These are phyloP conservation scores for Hyphodiscus sp. DNA, from an alignment of 2,329 filamentous ascomycete species.

Conservation along the genomic window DNA sequence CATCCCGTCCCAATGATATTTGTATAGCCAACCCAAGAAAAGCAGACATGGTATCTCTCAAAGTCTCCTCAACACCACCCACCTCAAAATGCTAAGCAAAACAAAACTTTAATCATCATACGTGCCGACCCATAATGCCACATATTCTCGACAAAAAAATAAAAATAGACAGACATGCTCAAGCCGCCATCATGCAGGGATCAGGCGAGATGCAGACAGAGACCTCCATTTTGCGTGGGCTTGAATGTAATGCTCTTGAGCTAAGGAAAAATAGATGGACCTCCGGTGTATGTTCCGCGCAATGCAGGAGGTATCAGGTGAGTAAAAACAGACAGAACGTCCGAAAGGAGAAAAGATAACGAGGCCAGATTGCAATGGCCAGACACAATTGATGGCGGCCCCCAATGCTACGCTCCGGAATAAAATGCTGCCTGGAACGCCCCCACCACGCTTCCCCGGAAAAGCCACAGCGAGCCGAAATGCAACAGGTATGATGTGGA, in stretches of 20 bases:
- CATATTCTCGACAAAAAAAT: not conserved
- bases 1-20: not conserved
- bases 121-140: not conserved
- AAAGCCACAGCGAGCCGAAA: not conserved
- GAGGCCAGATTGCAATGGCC: not conserved
- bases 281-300: not conserved
- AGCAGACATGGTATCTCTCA: not conserved
- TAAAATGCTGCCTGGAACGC: constrained; percentile 12
- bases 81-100: not conserved
- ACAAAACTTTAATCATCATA: not conserved
- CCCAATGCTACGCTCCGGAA: constrained; percentile 9
- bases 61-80: not conserved
- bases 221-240: not conserved
- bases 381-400: not conserved
- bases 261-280: not conserved
- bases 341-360: not conserved
- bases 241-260: not conserved
- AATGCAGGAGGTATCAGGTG: not conserved
- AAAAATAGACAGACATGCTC: not conserved
- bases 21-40: not conserved
- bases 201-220: not conserved
- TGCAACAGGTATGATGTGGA: not conserved
- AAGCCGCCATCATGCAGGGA: not conserved
- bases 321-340: not conserved
- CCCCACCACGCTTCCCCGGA: not conserved